phyloP scores from a whole-genome alignment of 768 basidiomycete species.

The Megacollybia marginata region DNA sequence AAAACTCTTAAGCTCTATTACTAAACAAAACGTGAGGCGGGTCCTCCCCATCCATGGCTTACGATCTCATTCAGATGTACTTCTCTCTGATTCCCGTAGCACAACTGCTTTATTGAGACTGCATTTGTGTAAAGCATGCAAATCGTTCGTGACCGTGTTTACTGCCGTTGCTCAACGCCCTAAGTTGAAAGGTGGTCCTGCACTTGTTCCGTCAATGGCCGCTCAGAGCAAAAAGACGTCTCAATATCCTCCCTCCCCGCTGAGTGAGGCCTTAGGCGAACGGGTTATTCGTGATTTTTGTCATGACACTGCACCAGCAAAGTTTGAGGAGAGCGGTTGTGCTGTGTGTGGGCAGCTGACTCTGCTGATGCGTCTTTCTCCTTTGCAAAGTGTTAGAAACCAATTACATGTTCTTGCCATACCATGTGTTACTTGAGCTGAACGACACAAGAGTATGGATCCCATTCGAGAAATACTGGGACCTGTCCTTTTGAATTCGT shows the following conservation, averaged over 20 bases:
- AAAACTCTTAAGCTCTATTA: too few relatives aligned
- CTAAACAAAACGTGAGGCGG: too few relatives aligned
- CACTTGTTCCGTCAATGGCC: too few relatives aligned
- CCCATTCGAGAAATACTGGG: neutral
- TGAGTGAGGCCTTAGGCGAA: neutral
- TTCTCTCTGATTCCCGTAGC: too few relatives aligned
- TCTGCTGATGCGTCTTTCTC: neutral
- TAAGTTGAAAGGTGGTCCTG: too few relatives aligned
- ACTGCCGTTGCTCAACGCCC: too few relatives aligned
- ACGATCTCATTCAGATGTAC: too few relatives aligned
- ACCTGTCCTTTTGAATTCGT: neutral
- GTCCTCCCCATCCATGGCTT: too few relatives aligned
- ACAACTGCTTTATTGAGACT: too few relatives aligned
- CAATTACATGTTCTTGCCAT: neutral
- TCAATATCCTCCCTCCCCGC: neutral
- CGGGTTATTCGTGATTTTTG: neutral
- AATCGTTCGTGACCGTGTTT: too few relatives aligned
- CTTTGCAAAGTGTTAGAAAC: neutral
- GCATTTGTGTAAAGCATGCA: too few relatives aligned
- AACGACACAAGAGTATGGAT: neutral
- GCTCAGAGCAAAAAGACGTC: too few relatives aligned
- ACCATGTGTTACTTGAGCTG: neutral
- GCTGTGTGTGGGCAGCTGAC: conserved; percentile 4
- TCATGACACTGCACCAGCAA: neutral
- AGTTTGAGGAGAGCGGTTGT: conserved; percentile 1